Base-by-base conservation (phyloP, 306 rosid genomes). In the Oemleria cerasiformis region DNA sequence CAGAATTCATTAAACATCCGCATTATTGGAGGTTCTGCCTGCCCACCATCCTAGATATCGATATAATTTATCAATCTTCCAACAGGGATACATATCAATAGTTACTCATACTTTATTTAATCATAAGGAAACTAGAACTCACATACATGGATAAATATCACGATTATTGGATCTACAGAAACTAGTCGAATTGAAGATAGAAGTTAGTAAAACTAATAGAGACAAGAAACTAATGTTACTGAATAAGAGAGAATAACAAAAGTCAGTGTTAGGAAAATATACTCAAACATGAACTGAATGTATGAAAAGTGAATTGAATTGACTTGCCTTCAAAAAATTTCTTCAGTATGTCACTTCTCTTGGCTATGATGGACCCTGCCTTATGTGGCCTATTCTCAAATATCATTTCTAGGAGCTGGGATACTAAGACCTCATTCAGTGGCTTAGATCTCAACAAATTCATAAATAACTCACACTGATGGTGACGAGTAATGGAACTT, bases 351-450 rank as follows among this genome's bases (percentile, higher is more conserved):
- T 73, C 75, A 45, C 91, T 78, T 64, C 83, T 79, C 56, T 79
- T 70, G 2, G 92, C 80, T 61, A 94, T 54, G 77, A 94, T 73
- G 16, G 82, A 79, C 47, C 92, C 97, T 11, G 68, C 85, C 55
- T 76, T 82, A 3, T 65, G 83, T 19, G 96, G 89, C 23, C 83
- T 72, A 71, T 78, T 77, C 56, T 89, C 92, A 55, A 88, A 86
- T 74, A 89, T 73, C 86, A 87, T 77, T 75, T 79, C 87, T 68
- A 94, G 73, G 47, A 94, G 86, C 70, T 91, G 95, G 73, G 94
- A 86, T 42, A 91, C 91, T 9, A 91, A 80, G 30, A 51, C 78
- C 38, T 62, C 70, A 43, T 84, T 91, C 30, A 72, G 50, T 0
- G 82, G 80, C 47, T 72, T 77, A 57, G 77, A 76, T 71, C 72